A percentile compares a stretch with the other conserved stretches of the same genome.
These are phyloP conservation scores for Neostapfia colusana DNA, from an alignment of 176 grass and related monocot species.

Conservation along the genomic window DNA sequence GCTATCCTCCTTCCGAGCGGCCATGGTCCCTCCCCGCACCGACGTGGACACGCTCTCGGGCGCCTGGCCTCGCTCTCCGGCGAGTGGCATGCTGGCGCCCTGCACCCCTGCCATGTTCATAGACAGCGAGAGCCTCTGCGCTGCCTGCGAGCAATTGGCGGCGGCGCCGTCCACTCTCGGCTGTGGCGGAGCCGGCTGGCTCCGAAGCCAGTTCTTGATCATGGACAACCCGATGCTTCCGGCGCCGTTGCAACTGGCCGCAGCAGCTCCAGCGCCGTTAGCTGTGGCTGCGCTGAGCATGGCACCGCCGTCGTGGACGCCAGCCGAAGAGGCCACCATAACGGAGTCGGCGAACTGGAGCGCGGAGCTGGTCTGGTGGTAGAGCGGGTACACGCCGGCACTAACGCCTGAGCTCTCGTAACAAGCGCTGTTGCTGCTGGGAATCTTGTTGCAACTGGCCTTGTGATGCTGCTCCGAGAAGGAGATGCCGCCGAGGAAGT, in stretches of 20 bases:
- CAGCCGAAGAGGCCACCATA: constrained; percentile 43
- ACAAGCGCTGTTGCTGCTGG: constrained; percentile 33
- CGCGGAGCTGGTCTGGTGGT: constrained; percentile 45
- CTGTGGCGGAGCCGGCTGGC: constrained; percentile 49
- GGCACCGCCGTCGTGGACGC: constrained; percentile 16
- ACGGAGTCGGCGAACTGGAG: constrained; percentile 57
- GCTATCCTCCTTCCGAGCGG: constrained; percentile 32
- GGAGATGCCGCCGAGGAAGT: constrained; percentile 84
- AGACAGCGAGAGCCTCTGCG: constrained; percentile 62
- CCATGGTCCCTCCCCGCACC: not conserved
- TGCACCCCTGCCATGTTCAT: constrained; percentile 50
- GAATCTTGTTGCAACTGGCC: constrained; percentile 34
- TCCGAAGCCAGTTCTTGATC: constrained; percentile 95
- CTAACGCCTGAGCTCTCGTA: constrained; percentile 47
- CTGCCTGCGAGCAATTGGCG: not conserved
- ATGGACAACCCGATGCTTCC: constrained; percentile 75
- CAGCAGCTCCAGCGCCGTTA: not conserved
- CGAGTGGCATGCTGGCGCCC: not conserved
- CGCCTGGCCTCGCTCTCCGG: constrained; percentile 33
- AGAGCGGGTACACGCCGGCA: constrained; percentile 37
- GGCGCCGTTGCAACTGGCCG: not conserved
- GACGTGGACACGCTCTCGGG: constrained; percentile 39
- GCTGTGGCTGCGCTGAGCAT: constrained; percentile 26
- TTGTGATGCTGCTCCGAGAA: constrained; percentile 75
- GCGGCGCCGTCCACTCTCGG: not conserved